These are phyloP conservation scores for Rhodotorula kratochvilovae DNA, from an alignment of 768 basidiomycete species.

Conservation along the genomic window DNA sequence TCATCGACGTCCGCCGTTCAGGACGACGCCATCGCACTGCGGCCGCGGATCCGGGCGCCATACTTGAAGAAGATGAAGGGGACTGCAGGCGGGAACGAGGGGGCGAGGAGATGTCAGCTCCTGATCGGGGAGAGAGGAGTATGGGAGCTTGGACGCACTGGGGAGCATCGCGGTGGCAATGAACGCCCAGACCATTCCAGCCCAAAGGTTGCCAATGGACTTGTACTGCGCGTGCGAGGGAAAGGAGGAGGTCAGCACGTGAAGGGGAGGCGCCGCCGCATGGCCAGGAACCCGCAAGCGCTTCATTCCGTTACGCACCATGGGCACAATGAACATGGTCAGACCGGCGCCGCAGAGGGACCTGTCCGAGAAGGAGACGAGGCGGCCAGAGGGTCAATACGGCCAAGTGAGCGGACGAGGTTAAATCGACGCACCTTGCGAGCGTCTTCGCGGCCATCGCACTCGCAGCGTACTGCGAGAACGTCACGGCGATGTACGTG, in stretches of 20 bases:
- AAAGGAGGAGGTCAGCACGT: not conserved
- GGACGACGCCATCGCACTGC: conserved; percentile 9
- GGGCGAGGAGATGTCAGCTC: not conserved
- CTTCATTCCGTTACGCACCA: not conserved
- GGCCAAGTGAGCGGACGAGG: conserved; percentile 11
- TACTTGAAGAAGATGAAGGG: conserved; percentile 38
- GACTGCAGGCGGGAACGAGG: not conserved
- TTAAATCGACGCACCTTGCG: conserved; percentile 4
- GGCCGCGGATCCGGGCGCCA: conserved; percentile 39
- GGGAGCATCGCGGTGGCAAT: conserved; percentile 40
- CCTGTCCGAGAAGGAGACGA: conserved; percentile 1
- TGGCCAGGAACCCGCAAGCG: no score
- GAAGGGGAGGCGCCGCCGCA: no score
- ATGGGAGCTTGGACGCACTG: conserved; percentile 25
- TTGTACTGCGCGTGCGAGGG: conserved; percentile 4
- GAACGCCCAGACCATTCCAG: conserved; percentile 40
- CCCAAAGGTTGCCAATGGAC: conserved; percentile 2
- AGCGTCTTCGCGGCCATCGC: not conserved
- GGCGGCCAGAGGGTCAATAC: not conserved
- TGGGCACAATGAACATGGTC: conserved; percentile 43
- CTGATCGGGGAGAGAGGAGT: not conserved
- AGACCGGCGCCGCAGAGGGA: conserved; percentile 42
- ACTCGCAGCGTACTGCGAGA: not conserved
- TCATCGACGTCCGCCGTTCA: no score
- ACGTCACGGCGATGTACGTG: conserved; percentile 31